These are phyloP conservation scores for Hymenoscyphus occultus DNA, from an alignment of 2,329 filamentous ascomycete genomes.

Conservation along the genomic window DNA sequence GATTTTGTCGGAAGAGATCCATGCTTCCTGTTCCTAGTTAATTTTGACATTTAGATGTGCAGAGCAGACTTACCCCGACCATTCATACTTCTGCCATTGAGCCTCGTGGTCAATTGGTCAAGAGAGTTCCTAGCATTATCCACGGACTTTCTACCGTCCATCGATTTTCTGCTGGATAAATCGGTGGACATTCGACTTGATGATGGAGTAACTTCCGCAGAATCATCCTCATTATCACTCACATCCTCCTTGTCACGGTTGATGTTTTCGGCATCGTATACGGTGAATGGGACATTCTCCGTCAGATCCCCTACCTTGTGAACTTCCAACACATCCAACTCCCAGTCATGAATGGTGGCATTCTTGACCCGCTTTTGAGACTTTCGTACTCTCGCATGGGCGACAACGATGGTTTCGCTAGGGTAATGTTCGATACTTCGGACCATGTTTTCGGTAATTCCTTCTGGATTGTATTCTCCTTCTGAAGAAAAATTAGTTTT, in stretches of 20 bases:
- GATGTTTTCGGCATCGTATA: constrained; percentile 65
- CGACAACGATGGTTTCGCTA: constrained; percentile 73
- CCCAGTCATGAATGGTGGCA: constrained; percentile 71
- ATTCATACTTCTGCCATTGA: constrained; percentile 23
- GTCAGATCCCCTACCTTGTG: constrained; percentile 60
- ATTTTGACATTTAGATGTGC: neutral
- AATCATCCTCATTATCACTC: constrained; percentile 46
- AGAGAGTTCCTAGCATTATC: neutral
- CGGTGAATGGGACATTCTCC: constrained; percentile 64
- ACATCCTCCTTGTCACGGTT: constrained; percentile 53
- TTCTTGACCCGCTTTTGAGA: constrained; percentile 73
- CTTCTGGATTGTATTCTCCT: constrained; percentile 41
- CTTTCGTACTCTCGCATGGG: constrained; percentile 69
- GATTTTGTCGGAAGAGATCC: constrained; percentile 25
- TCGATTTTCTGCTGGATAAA: neutral
- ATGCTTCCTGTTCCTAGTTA: constrained; percentile 25
- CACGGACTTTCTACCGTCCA: constrained; percentile 11
- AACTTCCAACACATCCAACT: constrained; percentile 67
- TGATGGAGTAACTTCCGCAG: constrained; percentile 6
- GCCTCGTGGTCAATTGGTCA: constrained; percentile 10
- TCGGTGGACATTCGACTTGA: constrained; percentile 12
- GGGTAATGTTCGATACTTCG: constrained; percentile 84
- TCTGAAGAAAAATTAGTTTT: constrained; percentile 11
- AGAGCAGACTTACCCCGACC: neutral
- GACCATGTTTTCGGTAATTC: constrained; percentile 70